Conservation (phyloP, 164 flowering plant genomes). For the Chloranthus sessilifolius region DNA sequence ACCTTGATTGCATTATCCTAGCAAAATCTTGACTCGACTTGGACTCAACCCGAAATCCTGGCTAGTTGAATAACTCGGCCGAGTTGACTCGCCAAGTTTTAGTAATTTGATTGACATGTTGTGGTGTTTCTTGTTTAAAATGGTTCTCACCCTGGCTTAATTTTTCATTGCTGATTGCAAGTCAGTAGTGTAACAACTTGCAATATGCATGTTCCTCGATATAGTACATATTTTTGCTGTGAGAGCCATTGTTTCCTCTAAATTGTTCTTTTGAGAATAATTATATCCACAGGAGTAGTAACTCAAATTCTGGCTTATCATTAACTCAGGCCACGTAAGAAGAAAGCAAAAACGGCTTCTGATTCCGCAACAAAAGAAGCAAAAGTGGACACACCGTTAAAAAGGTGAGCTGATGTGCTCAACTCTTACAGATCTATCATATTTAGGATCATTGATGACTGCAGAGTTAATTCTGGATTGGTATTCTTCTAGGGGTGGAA, state of each 20-base stretch:
- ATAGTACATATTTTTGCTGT: too few relatives aligned
- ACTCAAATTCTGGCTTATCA: not conserved
- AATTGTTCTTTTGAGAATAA: too few relatives aligned
- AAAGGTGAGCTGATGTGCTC: conserved; percentile 34
- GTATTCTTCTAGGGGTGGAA: conserved; percentile 22
- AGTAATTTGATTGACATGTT: too few relatives aligned
- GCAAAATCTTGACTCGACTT: too few relatives aligned
- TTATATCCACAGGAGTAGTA: not conserved
- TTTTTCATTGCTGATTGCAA: not conserved
- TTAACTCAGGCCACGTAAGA: conserved; percentile 40
- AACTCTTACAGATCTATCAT: not conserved
- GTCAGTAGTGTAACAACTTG: too few relatives aligned
- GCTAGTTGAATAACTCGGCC: too few relatives aligned
- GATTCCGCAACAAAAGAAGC: conserved; percentile 29
- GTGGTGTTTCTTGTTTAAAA: not conserved
- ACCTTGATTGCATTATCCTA: too few relatives aligned
- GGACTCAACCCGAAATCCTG: too few relatives aligned
- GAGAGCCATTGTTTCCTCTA: too few relatives aligned
- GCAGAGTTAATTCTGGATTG: not conserved
- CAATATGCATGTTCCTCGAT: too few relatives aligned
- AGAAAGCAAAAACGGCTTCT: conserved; percentile 36
- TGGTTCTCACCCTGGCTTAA: not conserved
- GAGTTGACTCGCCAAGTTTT: too few relatives aligned
- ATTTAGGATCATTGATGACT: not conserved
- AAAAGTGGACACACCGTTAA: conserved; percentile 30